phyloP scores from a whole-genome alignment of 2,329 filamentous ascomycete genomes.

The Macrophomina pseudophaseolina region DNA sequence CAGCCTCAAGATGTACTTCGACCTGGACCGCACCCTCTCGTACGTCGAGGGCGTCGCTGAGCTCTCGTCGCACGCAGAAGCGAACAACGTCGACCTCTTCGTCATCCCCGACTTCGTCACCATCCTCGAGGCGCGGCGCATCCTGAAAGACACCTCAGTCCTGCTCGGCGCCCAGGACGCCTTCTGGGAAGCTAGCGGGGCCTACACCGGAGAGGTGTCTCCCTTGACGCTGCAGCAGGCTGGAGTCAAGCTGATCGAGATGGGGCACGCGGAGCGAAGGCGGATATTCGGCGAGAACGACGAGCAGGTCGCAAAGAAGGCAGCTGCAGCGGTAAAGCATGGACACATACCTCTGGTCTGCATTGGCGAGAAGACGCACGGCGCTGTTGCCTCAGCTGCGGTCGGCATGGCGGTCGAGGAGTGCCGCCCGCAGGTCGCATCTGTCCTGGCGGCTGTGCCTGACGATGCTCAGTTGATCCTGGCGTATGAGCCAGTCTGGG shows the following conservation, averaged over 20 bases:
- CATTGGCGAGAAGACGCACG: slow-evolving; percentile 71
- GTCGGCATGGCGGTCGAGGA: slow-evolving; percentile 68
- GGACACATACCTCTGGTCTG: slow-evolving; percentile 80
- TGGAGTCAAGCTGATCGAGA: slow-evolving; percentile 74
- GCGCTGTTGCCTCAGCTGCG: slow-evolving; percentile 51
- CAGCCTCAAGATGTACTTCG: slow-evolving; percentile 82
- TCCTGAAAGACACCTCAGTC: slow-evolving; percentile 59
- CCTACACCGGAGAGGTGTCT: slow-evolving; percentile 80
- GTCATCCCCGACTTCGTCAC: slow-evolving; percentile 79
- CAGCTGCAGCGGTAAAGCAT: slow-evolving; percentile 68
- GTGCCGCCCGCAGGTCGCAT: slow-evolving; percentile 68
- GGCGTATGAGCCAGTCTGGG: slow-evolving; percentile 89
- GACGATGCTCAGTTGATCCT: slow-evolving; percentile 72
- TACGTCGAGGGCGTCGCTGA: slow-evolving; percentile 51
- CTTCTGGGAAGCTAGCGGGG: slow-evolving; percentile 70
- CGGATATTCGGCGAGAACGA: slow-evolving; percentile 78
- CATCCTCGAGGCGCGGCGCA: slow-evolving; percentile 59
- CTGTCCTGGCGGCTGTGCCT: slow-evolving; percentile 66
- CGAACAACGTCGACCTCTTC: slow-evolving; percentile 69
- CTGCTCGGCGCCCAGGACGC: slow-evolving; percentile 77
- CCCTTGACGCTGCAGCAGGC: slow-evolving; percentile 69
- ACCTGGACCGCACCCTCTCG: slow-evolving; percentile 63
- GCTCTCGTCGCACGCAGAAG: slow-evolving; percentile 59
- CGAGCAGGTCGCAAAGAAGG: slow-evolving; percentile 69
- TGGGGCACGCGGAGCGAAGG: slow-evolving; percentile 81